Percentiles rank a stretch among this genome's conserved stretches.
These are phyloP conservation scores for Paecilomyces variotii DNA, from an alignment of 2,329 filamentous ascomycete species.

Conservation along the genomic window DNA sequence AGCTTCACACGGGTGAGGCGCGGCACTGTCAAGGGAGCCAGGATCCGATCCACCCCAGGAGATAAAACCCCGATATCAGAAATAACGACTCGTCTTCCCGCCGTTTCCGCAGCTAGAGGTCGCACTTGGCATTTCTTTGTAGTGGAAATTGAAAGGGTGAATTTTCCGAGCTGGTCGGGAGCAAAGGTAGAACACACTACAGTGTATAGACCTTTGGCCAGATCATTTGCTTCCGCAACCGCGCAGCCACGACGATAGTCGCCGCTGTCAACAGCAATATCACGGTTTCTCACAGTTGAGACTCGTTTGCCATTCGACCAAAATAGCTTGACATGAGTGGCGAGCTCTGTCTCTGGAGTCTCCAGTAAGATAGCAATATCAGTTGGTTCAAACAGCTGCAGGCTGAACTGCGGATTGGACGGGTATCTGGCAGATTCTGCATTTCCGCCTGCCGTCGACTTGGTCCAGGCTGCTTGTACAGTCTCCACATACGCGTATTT, in stretches of 20 bases:
- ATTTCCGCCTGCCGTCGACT: slow-evolving; percentile 75
- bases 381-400: slow-evolving; percentile 49
- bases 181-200: slow-evolving; percentile 89
- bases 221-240: slow-evolving; percentile 51
- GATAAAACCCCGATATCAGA: slow-evolving; percentile 42
- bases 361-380: slow-evolving; percentile 68
- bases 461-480: slow-evolving; percentile 62
- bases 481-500: slow-evolving; percentile 53
- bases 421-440: slow-evolving; percentile 67
- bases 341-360: slow-evolving; percentile 56
- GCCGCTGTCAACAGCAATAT: slow-evolving; percentile 75
- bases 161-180: slow-evolving; percentile 64
- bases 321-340: slow-evolving; percentile 77
- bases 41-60: slow-evolving; percentile 45
- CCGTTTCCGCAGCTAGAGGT: slow-evolving; percentile 62
- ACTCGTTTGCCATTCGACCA: slow-evolving; percentile 69
- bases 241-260: slow-evolving; percentile 79
- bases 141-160: slow-evolving; percentile 66
- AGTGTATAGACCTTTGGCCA: slow-evolving; percentile 72
- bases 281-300: slow-evolving; percentile 58
- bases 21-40: slow-evolving; percentile 42
- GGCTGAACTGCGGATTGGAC: slow-evolving; percentile 78
- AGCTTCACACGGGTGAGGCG: slow-evolving; percentile 57
- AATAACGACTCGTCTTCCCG: slow-evolving; percentile 59
- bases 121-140: slow-evolving; percentile 46